These are phyloP conservation scores for Colletotrichum salicis DNA, from an alignment of 2,329 filamentous ascomycete species.

Conservation along the genomic window DNA sequence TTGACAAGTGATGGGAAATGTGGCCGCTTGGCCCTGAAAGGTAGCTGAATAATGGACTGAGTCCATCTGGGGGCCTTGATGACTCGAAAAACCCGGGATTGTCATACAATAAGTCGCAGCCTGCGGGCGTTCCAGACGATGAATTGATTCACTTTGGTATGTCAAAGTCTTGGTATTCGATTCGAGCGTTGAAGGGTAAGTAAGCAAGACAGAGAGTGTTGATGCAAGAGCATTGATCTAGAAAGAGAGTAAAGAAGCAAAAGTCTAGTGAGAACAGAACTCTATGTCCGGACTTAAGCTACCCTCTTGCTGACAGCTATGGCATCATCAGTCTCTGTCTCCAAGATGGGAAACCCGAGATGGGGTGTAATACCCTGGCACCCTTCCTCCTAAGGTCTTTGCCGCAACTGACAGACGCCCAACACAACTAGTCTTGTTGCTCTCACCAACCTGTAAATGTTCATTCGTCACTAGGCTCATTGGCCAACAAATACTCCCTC, in stretches of 20 bases:
- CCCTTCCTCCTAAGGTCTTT: background rate
- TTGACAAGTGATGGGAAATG: conserved; percentile 26
- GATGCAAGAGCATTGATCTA: background rate
- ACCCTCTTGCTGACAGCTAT: background rate
- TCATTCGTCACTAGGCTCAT: conserved; percentile 3
- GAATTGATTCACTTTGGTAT: background rate
- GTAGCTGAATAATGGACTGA: background rate
- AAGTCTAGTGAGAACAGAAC: background rate
- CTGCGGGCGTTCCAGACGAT: conserved; percentile 13
- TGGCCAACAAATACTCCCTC: conserved; percentile 7
- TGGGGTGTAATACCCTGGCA: background rate
- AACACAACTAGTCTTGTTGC: background rate
- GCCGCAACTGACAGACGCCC: background rate
- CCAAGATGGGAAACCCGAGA: background rate
- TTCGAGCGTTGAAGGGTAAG: background rate
- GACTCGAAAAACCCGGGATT: background rate
- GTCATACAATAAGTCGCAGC: conserved; percentile 11
- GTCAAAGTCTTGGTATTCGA: background rate
- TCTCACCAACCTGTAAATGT: background rate
- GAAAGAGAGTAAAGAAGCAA: background rate
- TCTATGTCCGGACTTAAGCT: background rate
- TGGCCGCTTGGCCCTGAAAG: conserved; percentile 3
- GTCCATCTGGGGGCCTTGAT: background rate
- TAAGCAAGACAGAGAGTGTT: too few relatives aligned
- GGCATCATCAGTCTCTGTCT: background rate